Evolutionary conservation across 192 early-diverging fungal genomes (phyloP).

Genomic region (Backusella tuberculispora): DNA sequence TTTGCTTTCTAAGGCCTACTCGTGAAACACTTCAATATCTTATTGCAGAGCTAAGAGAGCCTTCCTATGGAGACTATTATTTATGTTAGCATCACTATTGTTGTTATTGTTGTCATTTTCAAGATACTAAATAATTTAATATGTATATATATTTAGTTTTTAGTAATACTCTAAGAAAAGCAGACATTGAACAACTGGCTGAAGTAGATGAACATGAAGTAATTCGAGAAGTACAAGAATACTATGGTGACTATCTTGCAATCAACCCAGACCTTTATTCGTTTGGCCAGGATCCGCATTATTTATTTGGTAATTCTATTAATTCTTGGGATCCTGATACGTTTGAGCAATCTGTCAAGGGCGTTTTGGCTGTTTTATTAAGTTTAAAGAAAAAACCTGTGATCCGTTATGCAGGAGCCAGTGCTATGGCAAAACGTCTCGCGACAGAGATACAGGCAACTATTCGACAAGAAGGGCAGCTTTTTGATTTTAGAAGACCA

Average conservation of each 20-base stretch:
- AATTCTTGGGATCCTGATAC: constrained; percentile 80
- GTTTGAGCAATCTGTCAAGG: constrained; percentile 79
- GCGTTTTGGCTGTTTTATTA: constrained; percentile 75
- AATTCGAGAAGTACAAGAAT: constrained; percentile 96
- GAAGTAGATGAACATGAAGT: constrained; percentile 95
- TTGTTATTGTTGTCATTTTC: not conserved
- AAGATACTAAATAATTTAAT: not conserved
- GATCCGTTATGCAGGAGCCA: constrained; percentile 88
- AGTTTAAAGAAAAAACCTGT: constrained; percentile 90
- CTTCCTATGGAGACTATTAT: constrained; percentile 96
- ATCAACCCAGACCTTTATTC: constrained; percentile 84
- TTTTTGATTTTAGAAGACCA: constrained; percentile 80
- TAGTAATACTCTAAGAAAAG: constrained; percentile 91
- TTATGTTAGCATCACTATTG: constrained; percentile 63
- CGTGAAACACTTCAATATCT: constrained; percentile 82
- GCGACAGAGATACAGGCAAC: constrained; percentile 76
- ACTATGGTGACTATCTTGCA: constrained; percentile 90
- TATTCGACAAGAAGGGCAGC: constrained; percentile 62
- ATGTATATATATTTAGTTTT: constrained; percentile 64
- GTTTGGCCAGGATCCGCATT: constrained; percentile 66
- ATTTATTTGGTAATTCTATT: constrained; percentile 73
- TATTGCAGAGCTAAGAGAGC: constrained; percentile 89
- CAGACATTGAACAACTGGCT: constrained; percentile 88
- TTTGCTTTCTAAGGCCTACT: constrained; percentile 91
- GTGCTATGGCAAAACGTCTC: constrained; percentile 80